phyloP scores from a whole-genome alignment of 257 asterid species.

The Ophiorrhiza pumila region DNA sequence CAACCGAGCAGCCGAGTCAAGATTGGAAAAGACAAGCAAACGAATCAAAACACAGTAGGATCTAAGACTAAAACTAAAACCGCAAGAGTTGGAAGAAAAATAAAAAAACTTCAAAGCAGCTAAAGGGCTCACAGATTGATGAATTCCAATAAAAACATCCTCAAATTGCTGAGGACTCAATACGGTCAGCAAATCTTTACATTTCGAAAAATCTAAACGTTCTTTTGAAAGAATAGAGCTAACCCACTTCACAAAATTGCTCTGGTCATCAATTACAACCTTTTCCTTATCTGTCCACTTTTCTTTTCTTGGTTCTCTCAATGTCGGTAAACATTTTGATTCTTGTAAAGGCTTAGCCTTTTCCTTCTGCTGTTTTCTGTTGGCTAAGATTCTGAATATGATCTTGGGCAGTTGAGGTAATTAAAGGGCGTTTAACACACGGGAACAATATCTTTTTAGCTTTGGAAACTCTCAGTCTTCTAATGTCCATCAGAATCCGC shows the following conservation, averaged over 20 bases:
- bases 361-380: neutral
- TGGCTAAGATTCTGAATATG: neutral
- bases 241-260: slow-evolving; percentile 25
- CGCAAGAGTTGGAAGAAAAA: slow-evolving; percentile 43
- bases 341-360: slow-evolving; percentile 5
- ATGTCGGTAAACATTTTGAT: neutral
- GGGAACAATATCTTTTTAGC: slow-evolving; percentile 17
- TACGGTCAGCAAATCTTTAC: slow-evolving; percentile 41
- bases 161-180: slow-evolving; percentile 59
- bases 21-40: slow-evolving; percentile 53
- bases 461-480: slow-evolving; percentile 13
- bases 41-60: slow-evolving; percentile 64
- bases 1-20: slow-evolving; percentile 60
- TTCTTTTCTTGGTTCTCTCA: neutral
- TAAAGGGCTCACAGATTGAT: slow-evolving; percentile 50
- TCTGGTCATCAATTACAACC: slow-evolving; percentile 6
- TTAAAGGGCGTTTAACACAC: slow-evolving; percentile 13
- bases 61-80: slow-evolving; percentile 56
- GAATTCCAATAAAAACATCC: slow-evolving; percentile 52
- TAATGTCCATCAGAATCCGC: slow-evolving; percentile 18
- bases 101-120: slow-evolving; percentile 60
- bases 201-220: slow-evolving; percentile 34
- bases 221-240: slow-evolving; percentile 50
- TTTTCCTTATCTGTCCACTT: neutral
- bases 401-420: slow-evolving; percentile 16